Base-by-base conservation (phyloP, 1,284 basidiomycete species). In the Ganoderma resinaceum region DNA sequence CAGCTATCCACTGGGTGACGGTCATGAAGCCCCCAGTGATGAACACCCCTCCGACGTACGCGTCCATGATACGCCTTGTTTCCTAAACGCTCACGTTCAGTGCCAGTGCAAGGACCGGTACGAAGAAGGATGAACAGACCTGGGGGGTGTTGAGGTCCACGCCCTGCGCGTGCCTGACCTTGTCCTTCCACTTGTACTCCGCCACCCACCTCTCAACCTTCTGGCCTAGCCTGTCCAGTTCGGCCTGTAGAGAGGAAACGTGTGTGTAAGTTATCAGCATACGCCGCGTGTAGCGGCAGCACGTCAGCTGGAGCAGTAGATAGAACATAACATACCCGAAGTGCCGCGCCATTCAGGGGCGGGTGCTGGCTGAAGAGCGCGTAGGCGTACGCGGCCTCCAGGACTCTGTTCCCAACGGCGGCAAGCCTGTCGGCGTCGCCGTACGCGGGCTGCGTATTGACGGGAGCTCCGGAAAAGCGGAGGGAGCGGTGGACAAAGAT, bases 401-500 rank as follows among this genome's bases (percentile, higher is more conserved):
- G 79, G 33, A 85, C 84, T 66, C 82, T 77, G 69, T 81, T 78
- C 23, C 91, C 91, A 40, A 93, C 80, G 29, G 81, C 78, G 43
- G 85, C 79, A 62, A 93, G 78, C 64, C 90, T 82, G 74, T 87
- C 86, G 71, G 87, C 89, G 76, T 91, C 89, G 69, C 82, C 83
- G 74, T 84, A 86, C 65, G 76, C 74, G 18, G 75, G 75, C 43
- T 84, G 82, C 38, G 82, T 81, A 62, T 78, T 75, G 37, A 76
- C 78, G 38, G 80, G 80, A 29, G 79, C 80, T 42, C 79, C 80
- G 43, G 81, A 78, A 57, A 84, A 83, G 58, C 86, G 82, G 63
- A 93, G 81, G 33, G 91, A 91, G 70, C 80, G 83, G 76, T 93
- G 91, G 9, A 89, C 91, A 75, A 86, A 91, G 59, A 91, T 87